Conservation (phyloP, 495 filamentous ascomycete genomes). For the Parathielavia appendiculata region DNA sequence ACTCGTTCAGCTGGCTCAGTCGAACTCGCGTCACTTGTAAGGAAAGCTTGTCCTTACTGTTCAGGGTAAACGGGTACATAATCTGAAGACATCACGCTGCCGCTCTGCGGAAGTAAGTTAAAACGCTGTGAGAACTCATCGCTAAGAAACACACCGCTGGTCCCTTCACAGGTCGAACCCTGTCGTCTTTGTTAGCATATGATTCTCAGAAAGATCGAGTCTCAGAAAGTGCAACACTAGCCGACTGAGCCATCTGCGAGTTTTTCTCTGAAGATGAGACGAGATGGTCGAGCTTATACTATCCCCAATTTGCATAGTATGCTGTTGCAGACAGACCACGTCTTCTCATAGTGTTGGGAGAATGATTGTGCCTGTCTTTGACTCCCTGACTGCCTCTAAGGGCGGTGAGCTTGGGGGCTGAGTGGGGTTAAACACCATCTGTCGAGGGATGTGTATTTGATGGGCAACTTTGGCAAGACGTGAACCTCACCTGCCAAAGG, state of each 20-base stretch:
- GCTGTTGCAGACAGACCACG: background rate
- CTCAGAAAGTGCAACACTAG: slow-evolving; percentile 1
- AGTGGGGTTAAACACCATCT: too few relatives aligned
- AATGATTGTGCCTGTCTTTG: background rate
- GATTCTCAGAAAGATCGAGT: background rate
- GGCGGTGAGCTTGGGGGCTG: background rate
- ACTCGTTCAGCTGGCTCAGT: too few relatives aligned
- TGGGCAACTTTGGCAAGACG: too few relatives aligned
- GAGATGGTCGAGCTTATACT: background rate
- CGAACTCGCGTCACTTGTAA: too few relatives aligned
- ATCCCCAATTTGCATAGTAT: background rate
- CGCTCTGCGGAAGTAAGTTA: too few relatives aligned
- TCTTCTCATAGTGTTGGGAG: too few relatives aligned
- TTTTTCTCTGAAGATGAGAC: background rate
- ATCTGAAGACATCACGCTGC: too few relatives aligned
- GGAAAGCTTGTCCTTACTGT: too few relatives aligned
- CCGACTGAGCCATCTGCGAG: background rate
- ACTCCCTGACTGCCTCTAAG: background rate
- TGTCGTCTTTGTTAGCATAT: background rate
- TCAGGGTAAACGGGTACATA: too few relatives aligned
- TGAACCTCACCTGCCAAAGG: too few relatives aligned
- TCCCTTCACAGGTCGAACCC: background rate
- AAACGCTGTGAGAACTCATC: background rate
- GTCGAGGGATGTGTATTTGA: too few relatives aligned
- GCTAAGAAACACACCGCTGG: background rate